Base-by-base conservation (phyloP, 2,329 filamentous ascomycete genomes). In the Annulohypoxylon truncatum region DNA sequence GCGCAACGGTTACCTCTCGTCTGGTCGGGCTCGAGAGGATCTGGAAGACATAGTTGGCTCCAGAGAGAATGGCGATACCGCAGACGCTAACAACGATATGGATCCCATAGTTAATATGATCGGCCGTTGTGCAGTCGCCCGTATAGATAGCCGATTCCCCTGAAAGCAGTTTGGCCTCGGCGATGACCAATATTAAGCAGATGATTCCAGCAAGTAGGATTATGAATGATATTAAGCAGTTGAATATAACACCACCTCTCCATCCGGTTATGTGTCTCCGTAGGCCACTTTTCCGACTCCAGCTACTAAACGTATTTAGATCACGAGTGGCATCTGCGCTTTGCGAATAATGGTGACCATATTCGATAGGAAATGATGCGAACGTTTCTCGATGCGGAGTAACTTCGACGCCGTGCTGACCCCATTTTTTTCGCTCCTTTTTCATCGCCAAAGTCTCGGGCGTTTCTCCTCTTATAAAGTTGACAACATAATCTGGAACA, bases 381-480 rank as follows among this genome's bases (percentile, higher is more conserved):
- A 73, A 73, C 44, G 66, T 79, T 52, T 77, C 72, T 54, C 72
- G 69, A 18, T 63, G 60, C 47, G 74, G 74, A 47, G 65, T 76
- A 47, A 81, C 64, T 4, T 77, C 75, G 59, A 79, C 74, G 8
- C 66, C 73, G 4, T 76, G 74, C 59, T 77, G 69, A 22, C 76
- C 78, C 73, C 77, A 74, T 64, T 72, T 68, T 29, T 70, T 73
- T 68, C 77, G 78, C 62, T 79, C 77, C 64, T 81, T 80, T 69
- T 82, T 81, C 60, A 77, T 77, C 4, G 84, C 84, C 18, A 87
- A 71, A 28, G 80, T 82, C 73, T 86, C 84, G 12, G 85, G 84
- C 1, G 84, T 87, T 75, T 87, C 85, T 47, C 84, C 84, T 40
- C 84, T 81, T 66, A 87, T 79, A 72, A 83, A 87, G 74, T 85